Base-by-base conservation (phyloP, 2,329 filamentous ascomycete species). In the Stagonosporopsis rhizophila region DNA sequence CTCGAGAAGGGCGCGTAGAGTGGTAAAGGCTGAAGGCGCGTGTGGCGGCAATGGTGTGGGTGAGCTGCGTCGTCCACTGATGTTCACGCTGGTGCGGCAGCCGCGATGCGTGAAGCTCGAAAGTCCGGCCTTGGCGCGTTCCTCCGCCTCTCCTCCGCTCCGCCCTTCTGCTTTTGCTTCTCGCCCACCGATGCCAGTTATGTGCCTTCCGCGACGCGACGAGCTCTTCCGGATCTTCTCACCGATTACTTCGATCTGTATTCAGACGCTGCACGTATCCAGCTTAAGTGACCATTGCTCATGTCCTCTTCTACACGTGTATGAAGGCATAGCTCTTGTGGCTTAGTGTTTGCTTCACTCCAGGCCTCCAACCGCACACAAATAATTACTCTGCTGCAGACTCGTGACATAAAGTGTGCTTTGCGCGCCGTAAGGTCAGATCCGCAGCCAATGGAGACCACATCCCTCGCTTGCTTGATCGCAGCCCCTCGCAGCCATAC, bases 281-380 rank as follows among this genome's bases (percentile, higher is more conserved):
- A 57, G 20, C n/a, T 35, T 30, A 22, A 52, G 30, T 32, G 25
- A 45, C 4, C 25, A 23, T 35, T 56, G 34, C 15, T 25, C 27
- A n/a, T 51, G 35, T 46, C 39, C 48, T 30, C 35, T 38, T 44
- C 39, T 42, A 52, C 27, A 62, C 27, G 34, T 49, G 48, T 42
- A 22, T 37, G 22, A 44, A 35, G 46, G 54, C 40, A 46, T 41
- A 27, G 28, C 44, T 32, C 30, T 52, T 59, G 52, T 23, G 37
- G 51, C 40, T 37, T 52, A 45, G 58, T 47, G 64, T 59, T 67
- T 67, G 64, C 65, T 68, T 67, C 65, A 60, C 60, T 64, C 41
- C 30, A 32, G 30, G 15, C 30, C 30, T n/a, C 30, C 37, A 46
- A 28, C 39, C 45, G 48, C 49, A 60, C 52, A 62, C 64, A 50